phyloP scores from a whole-genome alignment of 1,284 basidiomycete species.

The Moesziomyces sp. region DNA sequence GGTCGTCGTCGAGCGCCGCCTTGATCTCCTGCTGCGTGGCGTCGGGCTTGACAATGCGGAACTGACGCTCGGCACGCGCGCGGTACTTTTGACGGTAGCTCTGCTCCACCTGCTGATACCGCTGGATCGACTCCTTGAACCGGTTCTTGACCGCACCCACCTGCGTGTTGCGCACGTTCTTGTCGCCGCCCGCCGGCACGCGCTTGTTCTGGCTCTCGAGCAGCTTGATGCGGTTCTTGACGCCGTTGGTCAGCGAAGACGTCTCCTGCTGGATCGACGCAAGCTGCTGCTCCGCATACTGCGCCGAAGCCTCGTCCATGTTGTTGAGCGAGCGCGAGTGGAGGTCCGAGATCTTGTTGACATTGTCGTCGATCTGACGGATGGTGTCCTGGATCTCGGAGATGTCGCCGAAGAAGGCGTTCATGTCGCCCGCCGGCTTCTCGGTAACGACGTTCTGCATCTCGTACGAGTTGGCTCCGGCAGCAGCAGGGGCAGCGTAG shows the following conservation, averaged over 20 bases:
- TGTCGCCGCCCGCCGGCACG: conserved; percentile 60
- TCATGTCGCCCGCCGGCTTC: conserved; percentile 49
- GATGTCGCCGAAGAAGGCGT: conserved; percentile 64
- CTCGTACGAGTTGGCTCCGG: conserved; percentile 40
- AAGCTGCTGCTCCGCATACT: conserved; percentile 63
- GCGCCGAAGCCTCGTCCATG: conserved; percentile 66
- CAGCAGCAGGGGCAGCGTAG: conserved; percentile 20
- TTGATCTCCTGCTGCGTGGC: conserved; percentile 84
- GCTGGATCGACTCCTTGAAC: conserved; percentile 70
- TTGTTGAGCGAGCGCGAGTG: conserved; percentile 67
- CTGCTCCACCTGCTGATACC: conserved; percentile 87
- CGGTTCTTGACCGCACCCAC: conserved; percentile 72
- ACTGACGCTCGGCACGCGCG: conserved; percentile 93
- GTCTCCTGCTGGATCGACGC: conserved; percentile 57
- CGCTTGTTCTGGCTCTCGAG: conserved; percentile 58
- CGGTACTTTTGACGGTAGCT: conserved; percentile 92
- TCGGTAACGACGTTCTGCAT: conserved; percentile 52
- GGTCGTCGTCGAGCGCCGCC: conserved; percentile 78
- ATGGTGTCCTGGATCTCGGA: conserved; percentile 64
- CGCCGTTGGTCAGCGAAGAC: conserved; percentile 60
- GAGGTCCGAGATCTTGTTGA: conserved; percentile 65
- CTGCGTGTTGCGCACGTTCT: conserved; percentile 68
- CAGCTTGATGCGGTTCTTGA: conserved; percentile 65
- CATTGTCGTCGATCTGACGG: conserved; percentile 64
- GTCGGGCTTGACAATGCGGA: conserved; percentile 90